Percentiles rank a stretch among this genome's conserved stretches.
phyloP scores from a whole-genome alignment of 2,329 filamentous ascomycete genomes.

The Exutisphaerella laricina region DNA sequence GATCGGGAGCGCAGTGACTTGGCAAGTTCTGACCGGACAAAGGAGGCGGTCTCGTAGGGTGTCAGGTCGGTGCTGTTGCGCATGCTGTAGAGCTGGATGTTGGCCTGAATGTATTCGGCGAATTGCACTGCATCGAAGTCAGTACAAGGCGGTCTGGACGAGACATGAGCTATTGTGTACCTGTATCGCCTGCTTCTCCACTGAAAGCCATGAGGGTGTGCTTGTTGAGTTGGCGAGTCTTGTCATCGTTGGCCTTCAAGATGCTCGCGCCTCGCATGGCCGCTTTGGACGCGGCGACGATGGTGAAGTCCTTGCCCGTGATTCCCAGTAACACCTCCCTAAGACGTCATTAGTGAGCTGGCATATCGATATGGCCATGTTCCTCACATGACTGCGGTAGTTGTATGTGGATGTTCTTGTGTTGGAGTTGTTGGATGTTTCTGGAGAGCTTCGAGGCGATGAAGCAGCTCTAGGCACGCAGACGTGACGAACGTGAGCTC shows the following conservation, averaged over 20 bases:
- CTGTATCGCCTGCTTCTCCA: constrained; percentile 92
- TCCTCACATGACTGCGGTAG: constrained; percentile 19
- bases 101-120: constrained; percentile 98
- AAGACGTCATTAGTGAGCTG: constrained; percentile 10
- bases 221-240: constrained; percentile 88
- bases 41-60: constrained; percentile 81
- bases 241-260: constrained; percentile 92
- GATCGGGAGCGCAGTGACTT: constrained; percentile 83
- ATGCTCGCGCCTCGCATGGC: constrained; percentile 96
- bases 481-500: not conserved
- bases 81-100: constrained; percentile 97
- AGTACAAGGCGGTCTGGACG: not conserved
- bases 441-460: constrained; percentile 8
- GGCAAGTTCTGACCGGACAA: constrained; percentile 90
- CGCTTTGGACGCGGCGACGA: constrained; percentile 95
- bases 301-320: constrained; percentile 98
- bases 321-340: constrained; percentile 99
- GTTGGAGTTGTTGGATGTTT: constrained; percentile 11
- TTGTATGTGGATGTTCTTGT: too few relatives aligned
- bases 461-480: constrained; percentile 2
- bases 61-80: constrained; percentile 91
- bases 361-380: not conserved
- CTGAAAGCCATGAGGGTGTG: constrained; percentile 93
- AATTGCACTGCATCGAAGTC: constrained; percentile 70
- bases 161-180: constrained; percentile 45